Evolutionary conservation across 495 filamentous ascomycete genomes (phyloP), one percentile per base, ranked within the genome.

Genomic region (Aspergillus mulundensis): DNA sequence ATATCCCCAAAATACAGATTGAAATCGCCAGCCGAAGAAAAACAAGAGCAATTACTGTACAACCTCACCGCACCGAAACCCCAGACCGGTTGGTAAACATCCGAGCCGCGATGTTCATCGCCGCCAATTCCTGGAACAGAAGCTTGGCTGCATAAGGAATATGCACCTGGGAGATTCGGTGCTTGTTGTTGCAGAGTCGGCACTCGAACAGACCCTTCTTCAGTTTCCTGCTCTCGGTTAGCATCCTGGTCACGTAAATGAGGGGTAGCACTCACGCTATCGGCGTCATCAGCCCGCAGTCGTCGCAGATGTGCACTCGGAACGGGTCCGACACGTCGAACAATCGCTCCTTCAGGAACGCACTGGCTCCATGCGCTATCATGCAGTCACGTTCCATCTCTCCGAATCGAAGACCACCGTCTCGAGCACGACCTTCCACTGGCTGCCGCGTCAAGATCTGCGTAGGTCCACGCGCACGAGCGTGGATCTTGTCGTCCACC

Each of bases 351-450:
- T 97, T 97, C 69, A 99, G 77, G 83, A 99, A 97, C 5, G 91
- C 85, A 58, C 89, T 91, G 24, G 94, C 94, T 67, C 94, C 94
- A 72, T 99, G 95, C 25, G 95, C 88, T 72, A 99, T 97, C 95
- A 99, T 97, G 75, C 94, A 99, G 82, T 99, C 94, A 71, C 94
- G 92, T 75, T 99, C 94, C 94, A 99, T 99, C 81, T 99, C 94
- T 84, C 94, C 94, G 81, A 99, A 99, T 65, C 94, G 91, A 43
- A 99, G 83, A 77, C 94, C 94, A 81, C 94, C 94, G 71, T 99
- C 94, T 77, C 94, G 82, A 0, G 94, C 95, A 79, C 94, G 85
- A 84, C 94, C 94, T 71, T 99, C 94, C 11, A 97, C 93, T n/a
- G 94, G 94, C 75, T 99, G 94, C 28, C 95, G 81, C 0, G 94